phyloP scores from a whole-genome alignment of 2,329 filamentous ascomycete species.

The Thielaviopsis euricoi region DNA sequence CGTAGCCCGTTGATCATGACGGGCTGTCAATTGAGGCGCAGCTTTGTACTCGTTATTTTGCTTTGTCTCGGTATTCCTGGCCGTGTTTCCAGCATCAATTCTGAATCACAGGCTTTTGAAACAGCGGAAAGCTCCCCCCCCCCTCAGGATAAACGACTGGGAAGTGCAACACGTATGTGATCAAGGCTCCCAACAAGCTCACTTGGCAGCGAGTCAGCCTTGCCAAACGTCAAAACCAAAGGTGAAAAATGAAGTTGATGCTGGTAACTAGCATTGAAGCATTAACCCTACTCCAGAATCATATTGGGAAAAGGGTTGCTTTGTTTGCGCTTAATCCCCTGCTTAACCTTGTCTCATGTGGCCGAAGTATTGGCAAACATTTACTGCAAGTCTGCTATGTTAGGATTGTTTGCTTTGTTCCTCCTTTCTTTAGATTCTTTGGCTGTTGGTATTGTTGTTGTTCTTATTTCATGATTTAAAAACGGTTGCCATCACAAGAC shows the following conservation, averaged over 20 bases:
- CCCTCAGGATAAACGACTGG: not conserved
- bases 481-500: no score
- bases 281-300: not conserved
- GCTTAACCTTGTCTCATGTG: not conserved
- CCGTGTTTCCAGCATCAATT: not conserved
- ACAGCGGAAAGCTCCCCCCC: not conserved
- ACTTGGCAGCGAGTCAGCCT: not conserved
- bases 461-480: no score
- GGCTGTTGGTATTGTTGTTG: no score
- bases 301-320: not conserved
- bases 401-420: not conserved
- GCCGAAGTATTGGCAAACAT: not conserved
- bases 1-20: not conserved
- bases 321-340: not conserved
- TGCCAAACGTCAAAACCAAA: not conserved
- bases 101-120: not conserved
- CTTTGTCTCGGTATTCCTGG: not conserved
- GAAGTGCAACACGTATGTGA: not conserved
- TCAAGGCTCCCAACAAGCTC: not conserved
- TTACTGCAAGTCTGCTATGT: not conserved
- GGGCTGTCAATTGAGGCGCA: not conserved
- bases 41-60: not conserved
- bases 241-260: not conserved
- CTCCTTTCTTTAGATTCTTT: no score
- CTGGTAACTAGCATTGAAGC: not conserved